Percentiles rank a stretch among this genome's conserved stretches.
Evolutionary conservation across 2,329 filamentous ascomycete species (phyloP).

Genomic region (Golovinomyces cichoracearum): DNA sequence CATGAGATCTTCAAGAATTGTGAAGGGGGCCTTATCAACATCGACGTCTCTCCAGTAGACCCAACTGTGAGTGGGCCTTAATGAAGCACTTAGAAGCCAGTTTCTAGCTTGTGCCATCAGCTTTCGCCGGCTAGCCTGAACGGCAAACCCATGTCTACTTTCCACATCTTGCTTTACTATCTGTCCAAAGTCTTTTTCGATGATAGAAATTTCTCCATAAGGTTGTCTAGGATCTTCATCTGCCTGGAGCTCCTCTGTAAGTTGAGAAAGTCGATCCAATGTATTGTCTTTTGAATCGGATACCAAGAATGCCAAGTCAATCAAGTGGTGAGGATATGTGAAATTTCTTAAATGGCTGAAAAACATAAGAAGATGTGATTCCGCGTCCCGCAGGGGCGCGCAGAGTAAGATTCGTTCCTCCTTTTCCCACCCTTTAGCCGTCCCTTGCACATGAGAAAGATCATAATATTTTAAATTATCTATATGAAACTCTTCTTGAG

Average conservation of each 20-base stretch:
- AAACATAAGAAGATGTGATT: constrained; percentile 86
- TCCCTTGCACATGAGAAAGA: constrained; percentile 70
- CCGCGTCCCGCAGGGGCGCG: constrained; percentile 77
- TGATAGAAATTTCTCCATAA: constrained; percentile 89
- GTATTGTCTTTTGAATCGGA: constrained; percentile 93
- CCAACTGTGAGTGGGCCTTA: constrained; percentile 92
- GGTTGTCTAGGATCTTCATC: constrained; percentile 54
- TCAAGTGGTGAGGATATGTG: constrained; percentile 87
- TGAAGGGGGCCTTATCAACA: constrained; percentile 89
- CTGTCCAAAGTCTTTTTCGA: constrained; percentile 97
- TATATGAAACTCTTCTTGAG: constrained; percentile 46
- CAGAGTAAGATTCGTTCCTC: constrained; percentile 89
- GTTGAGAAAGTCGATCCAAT: constrained; percentile 44
- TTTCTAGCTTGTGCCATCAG: constrained; percentile 95
- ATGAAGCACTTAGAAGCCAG: constrained; percentile 78
- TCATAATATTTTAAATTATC: constrained; percentile 97
- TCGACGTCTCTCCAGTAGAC: constrained; percentile 99
- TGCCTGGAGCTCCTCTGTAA: constrained; percentile 54
- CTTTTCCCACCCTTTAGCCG: constrained; percentile 78
- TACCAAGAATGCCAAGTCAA: constrained; percentile 87
- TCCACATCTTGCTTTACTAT: constrained; percentile 95
- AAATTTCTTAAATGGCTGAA: constrained; percentile 93
- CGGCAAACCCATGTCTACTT: constrained; percentile 87
- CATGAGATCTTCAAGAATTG: constrained; percentile 94
- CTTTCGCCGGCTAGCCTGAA: constrained; percentile 78